These are phyloP conservation scores for Chalciporus pseudorubinellus DNA, from an alignment of 768 basidiomycete species.

Conservation along the genomic window DNA sequence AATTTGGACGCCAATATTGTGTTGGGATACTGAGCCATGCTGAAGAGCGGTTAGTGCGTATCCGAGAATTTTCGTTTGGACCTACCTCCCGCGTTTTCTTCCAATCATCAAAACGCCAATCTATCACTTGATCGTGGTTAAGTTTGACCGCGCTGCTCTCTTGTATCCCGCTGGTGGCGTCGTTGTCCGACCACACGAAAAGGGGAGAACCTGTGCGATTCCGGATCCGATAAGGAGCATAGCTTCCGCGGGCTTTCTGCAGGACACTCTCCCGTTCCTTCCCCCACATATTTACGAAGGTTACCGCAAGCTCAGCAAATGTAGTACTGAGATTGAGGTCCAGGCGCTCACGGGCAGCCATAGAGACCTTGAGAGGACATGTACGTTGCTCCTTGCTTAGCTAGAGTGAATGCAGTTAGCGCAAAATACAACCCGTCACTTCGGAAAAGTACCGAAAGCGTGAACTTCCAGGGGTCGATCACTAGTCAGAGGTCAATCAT, in stretches of 20 bases:
- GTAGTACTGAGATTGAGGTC: conserved; percentile 90
- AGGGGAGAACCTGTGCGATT: conserved; percentile 90
- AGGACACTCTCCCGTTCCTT: conserved; percentile 70
- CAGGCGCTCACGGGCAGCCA: conserved; percentile 78
- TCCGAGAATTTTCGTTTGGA: not conserved
- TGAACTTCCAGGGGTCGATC: conserved; percentile 95
- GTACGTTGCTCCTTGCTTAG: conserved; percentile 48
- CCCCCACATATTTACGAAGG: conserved; percentile 69
- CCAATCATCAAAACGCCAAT: conserved; percentile 99
- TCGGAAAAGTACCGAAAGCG: conserved; percentile 50
- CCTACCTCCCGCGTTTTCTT: conserved; percentile 87
- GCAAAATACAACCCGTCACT: not conserved
- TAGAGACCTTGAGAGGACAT: conserved; percentile 52
- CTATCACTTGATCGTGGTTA: conserved; percentile 69
- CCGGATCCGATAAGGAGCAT: conserved; percentile 89
- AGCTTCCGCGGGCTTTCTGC: conserved; percentile 78
- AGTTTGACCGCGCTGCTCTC: conserved; percentile 58
- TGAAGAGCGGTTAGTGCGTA: conserved; percentile 18
- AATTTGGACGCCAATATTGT: conserved; percentile 83
- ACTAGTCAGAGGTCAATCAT: conserved; percentile 44
- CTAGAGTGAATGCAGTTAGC: conserved; percentile 37
- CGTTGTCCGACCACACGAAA: conserved; percentile 81
- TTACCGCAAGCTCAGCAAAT: conserved; percentile 81
- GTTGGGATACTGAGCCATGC: conserved; percentile 58
- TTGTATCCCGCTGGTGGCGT: conserved; percentile 47